Evolutionary conservation across 2,329 filamentous ascomycete genomes (phyloP), one percentile per base, ranked within the genome.

Genomic region (Colletotrichum orchidophilum): DNA sequence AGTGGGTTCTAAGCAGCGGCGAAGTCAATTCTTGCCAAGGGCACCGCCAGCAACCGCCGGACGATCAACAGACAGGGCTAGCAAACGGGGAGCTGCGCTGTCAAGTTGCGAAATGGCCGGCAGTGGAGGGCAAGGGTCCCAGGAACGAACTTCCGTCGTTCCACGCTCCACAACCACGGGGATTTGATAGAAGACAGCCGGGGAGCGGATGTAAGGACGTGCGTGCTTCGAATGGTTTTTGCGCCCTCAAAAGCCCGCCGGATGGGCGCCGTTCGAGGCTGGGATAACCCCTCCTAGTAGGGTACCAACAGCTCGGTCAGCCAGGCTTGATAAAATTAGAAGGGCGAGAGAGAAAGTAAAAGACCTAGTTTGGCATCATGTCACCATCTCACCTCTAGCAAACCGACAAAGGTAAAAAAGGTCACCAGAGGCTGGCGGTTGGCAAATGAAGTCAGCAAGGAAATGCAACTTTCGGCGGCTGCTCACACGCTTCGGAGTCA

Each of bases 281-380:
- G 66, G 70, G 70, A 61, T 72, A 55, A 50, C 55, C 70, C 55
- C 24, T 61, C 66, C 49, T 27, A 24, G 46, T 72, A 65, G 33
- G 70, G 70, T 61, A 70, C 27, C 66, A 65, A 57, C 29, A 42
- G 27, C 21, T 50, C 29, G 46, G 39, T 60, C 53, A 49, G 33
- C n/a, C 69, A 29, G n/a, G 27, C 39, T 61, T 26, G 60, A 60
- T 26, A 21, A 46, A 60, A 15, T 33, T 70, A 54, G 54, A 61
- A 60, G 26, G 15, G n/a, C 21, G 18, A 7, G 39, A 8, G n/a
- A 46, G 18, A 46, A 46, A 46, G 18, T 18, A n/a, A 55, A 42
- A 21, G 26, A 39, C 35, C 9, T 24, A 26, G 42, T 31, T 54
- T 27, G 18, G 68, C 31, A 54, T 61, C 18, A 62, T 63, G 29